These are phyloP conservation scores for Gremmenia infestans DNA, from an alignment of 2,329 filamentous ascomycete genomes.

Conservation along the genomic window DNA sequence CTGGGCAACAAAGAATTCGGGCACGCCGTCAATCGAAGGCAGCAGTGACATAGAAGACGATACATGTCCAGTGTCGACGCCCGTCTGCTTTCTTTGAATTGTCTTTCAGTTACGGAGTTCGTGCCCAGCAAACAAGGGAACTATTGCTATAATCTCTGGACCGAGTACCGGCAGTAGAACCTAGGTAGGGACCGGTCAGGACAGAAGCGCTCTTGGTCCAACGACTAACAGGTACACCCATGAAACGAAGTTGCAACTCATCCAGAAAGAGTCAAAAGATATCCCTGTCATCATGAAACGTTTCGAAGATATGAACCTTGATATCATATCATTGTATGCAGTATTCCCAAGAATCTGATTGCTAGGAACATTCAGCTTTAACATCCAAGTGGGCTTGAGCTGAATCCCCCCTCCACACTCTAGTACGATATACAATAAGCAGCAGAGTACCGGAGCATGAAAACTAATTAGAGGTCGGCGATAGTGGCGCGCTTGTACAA, in stretches of 20 bases:
- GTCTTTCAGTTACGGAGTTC: background rate
- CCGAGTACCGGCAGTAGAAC: no score
- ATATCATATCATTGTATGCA: background rate
- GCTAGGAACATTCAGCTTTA: background rate
- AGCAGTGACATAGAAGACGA: slow-evolving; percentile 7
- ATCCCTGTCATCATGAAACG: background rate
- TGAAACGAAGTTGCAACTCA: background rate
- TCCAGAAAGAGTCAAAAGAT: background rate
- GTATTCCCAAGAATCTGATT: background rate
- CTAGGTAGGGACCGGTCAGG: no score
- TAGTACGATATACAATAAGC: background rate
- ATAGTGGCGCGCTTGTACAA: background rate
- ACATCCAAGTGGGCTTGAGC: background rate
- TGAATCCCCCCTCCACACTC: background rate
- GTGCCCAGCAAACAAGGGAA: background rate
- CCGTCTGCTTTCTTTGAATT: background rate
- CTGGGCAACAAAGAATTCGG: slow-evolving; percentile 10
- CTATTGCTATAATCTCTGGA: no score
- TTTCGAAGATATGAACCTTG: background rate
- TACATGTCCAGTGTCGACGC: slow-evolving; percentile 1
- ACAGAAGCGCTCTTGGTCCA: no score
- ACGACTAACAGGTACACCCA: background rate
- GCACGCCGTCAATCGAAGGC: slow-evolving; percentile 15
- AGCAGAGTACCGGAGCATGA: background rate
- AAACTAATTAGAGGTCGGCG: background rate